Base-by-base conservation (phyloP, 2,329 filamentous ascomycete species). In the Polychaeton citri region DNA sequence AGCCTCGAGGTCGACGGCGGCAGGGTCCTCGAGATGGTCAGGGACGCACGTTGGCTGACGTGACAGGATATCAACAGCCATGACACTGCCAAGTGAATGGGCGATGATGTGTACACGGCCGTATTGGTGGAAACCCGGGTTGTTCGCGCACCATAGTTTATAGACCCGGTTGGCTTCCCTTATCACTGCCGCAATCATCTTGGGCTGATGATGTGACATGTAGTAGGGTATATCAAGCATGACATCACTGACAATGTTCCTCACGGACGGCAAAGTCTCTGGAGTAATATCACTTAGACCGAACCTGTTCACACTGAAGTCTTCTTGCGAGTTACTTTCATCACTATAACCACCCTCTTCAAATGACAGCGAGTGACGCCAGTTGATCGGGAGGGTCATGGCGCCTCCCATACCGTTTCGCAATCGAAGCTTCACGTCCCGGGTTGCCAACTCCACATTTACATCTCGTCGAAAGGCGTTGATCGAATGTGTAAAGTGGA, bases 151-250 rank as follows among this genome's bases (percentile, higher is more conserved):
- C 90, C 90, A 98, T 1, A 96, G 69, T 13, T 82, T 75, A 55
- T 94, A 96, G n/a, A 98, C 83, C 4, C 88, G 75, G 52, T 98
- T 98, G 6, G 90, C 88, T 62, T 98, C 90, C 39, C 72, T 72
- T 28, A 93, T 79, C 33, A 95, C 77, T 1, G 90, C 87, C 30
- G 79, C 72, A 34, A 94, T 81, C 87, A 98, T 96, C 58, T 86
- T 94, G 3, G 79, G 74, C 51, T 96, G 94, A 60, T 96, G 88
- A 40, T 92, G 82, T 0, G 88, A 96, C 62, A 98, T 79, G 61
- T 96, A 98, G 55, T 94, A 96, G 0, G 90, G 90, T 34, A 98
- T 88, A 55, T 98, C 90, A 34, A 96, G 79, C 85, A 98, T 95
- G 48, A 98, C 85, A 56, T 98, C 90, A 30, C 83, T 92, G 42